Evolutionary conservation across 306 rosid species (phyloP).

Genomic region (Morella rubra): DNA sequence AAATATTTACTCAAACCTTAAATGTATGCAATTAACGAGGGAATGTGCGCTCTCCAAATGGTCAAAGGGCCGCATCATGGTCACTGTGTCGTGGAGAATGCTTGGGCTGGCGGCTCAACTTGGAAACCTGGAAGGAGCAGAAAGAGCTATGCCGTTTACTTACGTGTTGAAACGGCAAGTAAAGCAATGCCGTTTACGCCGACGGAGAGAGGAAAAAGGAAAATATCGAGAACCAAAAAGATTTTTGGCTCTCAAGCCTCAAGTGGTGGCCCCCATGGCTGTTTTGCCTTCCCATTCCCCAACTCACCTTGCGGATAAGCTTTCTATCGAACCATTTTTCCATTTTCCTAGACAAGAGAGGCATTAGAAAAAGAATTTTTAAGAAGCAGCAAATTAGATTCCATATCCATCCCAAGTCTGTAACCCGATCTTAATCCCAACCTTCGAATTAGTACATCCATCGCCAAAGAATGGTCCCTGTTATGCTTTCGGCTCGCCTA

Average conservation of each 20-base stretch:
- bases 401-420: neutral
- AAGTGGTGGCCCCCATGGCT: slow-evolving; percentile 4
- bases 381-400: neutral
- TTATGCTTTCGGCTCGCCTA: neutral
- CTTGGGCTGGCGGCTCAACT: no score
- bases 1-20: no score
- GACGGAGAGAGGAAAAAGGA: neutral
- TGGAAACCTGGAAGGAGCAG: no score
- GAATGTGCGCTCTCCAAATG: no score
- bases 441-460: neutral
- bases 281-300: neutral
- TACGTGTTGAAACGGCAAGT: neutral
- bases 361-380: neutral
- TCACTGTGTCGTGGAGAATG: no score
- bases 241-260: neutral
- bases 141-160: neutral
- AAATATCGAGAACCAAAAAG: no score
- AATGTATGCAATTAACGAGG: no score
- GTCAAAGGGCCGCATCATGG: no score
- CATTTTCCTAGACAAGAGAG: neutral
- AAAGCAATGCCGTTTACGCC: neutral
- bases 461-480: neutral
- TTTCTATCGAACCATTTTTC: neutral
- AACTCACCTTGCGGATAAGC: slow-evolving; percentile 49
- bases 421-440: neutral